Conservation (phyloP, 2,329 filamentous ascomycete genomes). For the Calycina marina region DNA sequence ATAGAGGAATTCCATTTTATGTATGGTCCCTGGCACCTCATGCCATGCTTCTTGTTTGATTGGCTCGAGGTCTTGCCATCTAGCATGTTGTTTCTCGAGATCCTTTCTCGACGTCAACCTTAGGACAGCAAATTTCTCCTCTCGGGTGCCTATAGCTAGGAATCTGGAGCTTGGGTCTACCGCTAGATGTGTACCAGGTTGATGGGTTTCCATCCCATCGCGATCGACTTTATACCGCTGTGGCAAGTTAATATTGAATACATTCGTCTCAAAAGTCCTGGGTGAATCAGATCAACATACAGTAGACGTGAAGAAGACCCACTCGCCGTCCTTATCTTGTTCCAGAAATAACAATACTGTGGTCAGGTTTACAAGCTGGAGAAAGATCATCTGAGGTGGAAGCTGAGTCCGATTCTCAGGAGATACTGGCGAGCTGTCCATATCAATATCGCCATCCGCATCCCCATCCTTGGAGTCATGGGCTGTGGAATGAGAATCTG, state of each 20-base stretch:
- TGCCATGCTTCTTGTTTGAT: conserved; percentile 30
- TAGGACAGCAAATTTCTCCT: conserved; percentile 57
- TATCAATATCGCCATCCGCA: conserved; percentile 3
- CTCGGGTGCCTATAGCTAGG: conserved; percentile 55
- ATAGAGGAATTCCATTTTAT: conserved; percentile 76
- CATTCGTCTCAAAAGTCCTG: too few relatives aligned
- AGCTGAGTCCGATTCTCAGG: conserved; percentile 22
- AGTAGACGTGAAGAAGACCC: conserved; percentile 32
- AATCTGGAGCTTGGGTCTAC: conserved; percentile 63
- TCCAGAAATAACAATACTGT: conserved; percentile 63
- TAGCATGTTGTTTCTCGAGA: conserved; percentile 35
- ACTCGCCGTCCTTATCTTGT: conserved; percentile 27
- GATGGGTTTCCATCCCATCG: conserved; percentile 34
- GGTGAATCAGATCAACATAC: too few relatives aligned
- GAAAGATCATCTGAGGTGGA: conserved; percentile 68
- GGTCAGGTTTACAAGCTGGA: conserved; percentile 60
- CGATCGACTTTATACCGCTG: too few relatives aligned
- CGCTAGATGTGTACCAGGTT: conserved; percentile 51
- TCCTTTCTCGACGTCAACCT: conserved; percentile 43
- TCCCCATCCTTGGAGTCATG: conserved; percentile 26
- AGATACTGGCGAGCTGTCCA: too few relatives aligned
- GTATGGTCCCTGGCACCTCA: conserved; percentile 53
- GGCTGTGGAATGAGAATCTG: too few relatives aligned
- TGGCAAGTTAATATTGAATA: too few relatives aligned
- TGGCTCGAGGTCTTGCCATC: conserved; percentile 35